Base-by-base conservation (phyloP, 1,139 yeast species). In the Debaryomycetaceae sp. region DNA sequence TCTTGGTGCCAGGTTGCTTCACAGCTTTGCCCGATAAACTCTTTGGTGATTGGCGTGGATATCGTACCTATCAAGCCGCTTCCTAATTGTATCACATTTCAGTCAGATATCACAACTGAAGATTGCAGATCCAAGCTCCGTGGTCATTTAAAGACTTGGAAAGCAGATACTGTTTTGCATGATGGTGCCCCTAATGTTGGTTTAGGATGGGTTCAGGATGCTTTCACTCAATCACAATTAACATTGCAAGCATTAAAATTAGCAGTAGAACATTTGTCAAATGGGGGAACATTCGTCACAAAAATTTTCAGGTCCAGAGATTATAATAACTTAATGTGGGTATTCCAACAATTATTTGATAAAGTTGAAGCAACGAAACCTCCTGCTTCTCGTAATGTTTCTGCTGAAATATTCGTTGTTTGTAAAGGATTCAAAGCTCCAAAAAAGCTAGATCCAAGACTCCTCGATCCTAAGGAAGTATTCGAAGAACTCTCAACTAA, bases 161-260 rank as follows among this genome's bases (percentile, higher is more conserved):
- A 94, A 58, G 99, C 98, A 1, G 98, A 94, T 58, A 87, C 96
- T 0, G 98, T 92, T 17, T 70, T 94, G 59, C 98, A 92, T 67
- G 99, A 92, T 76, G 99, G 99, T 82, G 99, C 99, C 19, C 99
- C 99, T 19, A 94, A 92, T 59, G 98, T 92, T 51, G 98, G 98
- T 83, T 75, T 91, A 56, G 96, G 96, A 17, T 94, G 98, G 98
- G 92, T 87, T 24, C 98, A 94, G 64, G 99, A 92, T 79, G 98
- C 98, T 1, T 94, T 87, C 67, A 88, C 98, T 2, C 99, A 92
- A 69, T 88, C 97, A 16, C 98, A 92, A 61, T 79, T 92, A 55
- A 94, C 96, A 28, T 72, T 92, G 51, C 96, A 89, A 68, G 95
- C 98, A 28, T 73, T 94, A 54, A 89, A 84, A 61, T 75, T 92